Evolutionary conservation across 2,329 filamentous ascomycete genomes (phyloP).

Genomic region (Aspergillus hiratsukae): DNA sequence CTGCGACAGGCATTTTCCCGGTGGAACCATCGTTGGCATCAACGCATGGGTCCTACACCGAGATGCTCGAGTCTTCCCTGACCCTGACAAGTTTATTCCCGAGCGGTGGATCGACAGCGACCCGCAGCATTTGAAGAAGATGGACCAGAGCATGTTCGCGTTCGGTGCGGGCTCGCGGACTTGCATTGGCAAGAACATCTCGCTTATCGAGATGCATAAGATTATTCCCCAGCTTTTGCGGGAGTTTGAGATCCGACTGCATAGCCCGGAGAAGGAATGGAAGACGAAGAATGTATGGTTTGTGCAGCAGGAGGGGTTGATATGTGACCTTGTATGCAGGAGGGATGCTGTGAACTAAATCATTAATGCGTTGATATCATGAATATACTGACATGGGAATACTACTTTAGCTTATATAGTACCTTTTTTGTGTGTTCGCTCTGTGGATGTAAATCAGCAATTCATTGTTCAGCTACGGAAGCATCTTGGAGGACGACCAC

Average conservation of each 20-base stretch:
- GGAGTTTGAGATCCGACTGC: conserved; percentile 15
- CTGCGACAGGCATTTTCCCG: conserved; percentile 29
- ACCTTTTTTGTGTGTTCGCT: no score
- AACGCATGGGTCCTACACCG: conserved; percentile 44
- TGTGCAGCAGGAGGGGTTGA: conserved; percentile 15
- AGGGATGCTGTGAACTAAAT: not conserved
- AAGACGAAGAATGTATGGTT: conserved; percentile 15
- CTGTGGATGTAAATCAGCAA: no score
- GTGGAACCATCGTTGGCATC: conserved; percentile 40
- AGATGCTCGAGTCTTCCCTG: conserved; percentile 37
- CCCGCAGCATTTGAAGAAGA: conserved; percentile 20
- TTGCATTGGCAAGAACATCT: conserved; percentile 33
- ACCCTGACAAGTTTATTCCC: conserved; percentile 39
- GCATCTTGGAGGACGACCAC: not conserved
- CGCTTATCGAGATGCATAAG: conserved; percentile 31
- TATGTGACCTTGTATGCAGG: not conserved
- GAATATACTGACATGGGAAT: no score
- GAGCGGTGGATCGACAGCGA: conserved; percentile 43
- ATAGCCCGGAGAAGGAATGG: conserved; percentile 7
- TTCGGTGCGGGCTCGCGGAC: conserved; percentile 28
- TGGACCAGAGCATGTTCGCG: conserved; percentile 28
- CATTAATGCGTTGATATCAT: no score
- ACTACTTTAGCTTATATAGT: no score
- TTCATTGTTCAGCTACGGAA: not conserved
- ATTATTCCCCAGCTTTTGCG: conserved; percentile 25